Evolutionary conservation across 75 land plant species (phyloP), one percentile per base, ranked within the genome.

Genomic region (Selaginella moellendorffii): DNA sequence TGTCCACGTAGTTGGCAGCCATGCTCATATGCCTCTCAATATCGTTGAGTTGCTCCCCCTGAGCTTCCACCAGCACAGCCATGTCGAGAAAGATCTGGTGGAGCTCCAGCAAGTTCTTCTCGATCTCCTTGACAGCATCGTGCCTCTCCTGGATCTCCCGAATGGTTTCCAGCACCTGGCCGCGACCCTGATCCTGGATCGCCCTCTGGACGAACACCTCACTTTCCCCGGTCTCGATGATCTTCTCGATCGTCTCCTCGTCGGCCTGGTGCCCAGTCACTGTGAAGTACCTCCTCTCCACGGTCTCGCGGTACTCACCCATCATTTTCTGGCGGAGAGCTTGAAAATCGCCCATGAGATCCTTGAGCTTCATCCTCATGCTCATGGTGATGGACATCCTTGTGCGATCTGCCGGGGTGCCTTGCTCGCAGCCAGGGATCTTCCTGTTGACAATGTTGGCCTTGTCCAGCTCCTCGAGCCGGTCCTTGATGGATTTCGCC

Each of bases 71-170:
- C 65, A 85, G 65, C 0, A 73, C 86, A 9, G 81, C 71, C 86
- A 85, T 83, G 73, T 85, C 88, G 53, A 85, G 62, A 68, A 85
- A 85, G 24, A 85, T 71, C 69, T 85, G 87, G 24, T 56, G 59
- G 17, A 56, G 24, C 59, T 56, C 59, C 59, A 56, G 21, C 59
- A 56, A 21, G 24, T 70, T 82, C 78, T 61, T 69, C 69, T 85
- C 88, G 42, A 85, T 64, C 46, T 83, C 86, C 63, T 71, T 80
- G 25, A 71, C 86, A 5, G 80, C 80, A 36, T 80, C 88, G 28
- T 80, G 82, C 68, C 86, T 54, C 59, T 56, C 59, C 59, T 56
- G 59, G 2, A 56, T 56, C 59, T 56, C 59, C 17, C 59, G 59
- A 8, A 56, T 19, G 17, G 59, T 56, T n/a, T 56, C 59, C 9